phyloP scores from a whole-genome alignment of 2,329 filamentous ascomycete genomes.

The Alternaria postmessia region DNA sequence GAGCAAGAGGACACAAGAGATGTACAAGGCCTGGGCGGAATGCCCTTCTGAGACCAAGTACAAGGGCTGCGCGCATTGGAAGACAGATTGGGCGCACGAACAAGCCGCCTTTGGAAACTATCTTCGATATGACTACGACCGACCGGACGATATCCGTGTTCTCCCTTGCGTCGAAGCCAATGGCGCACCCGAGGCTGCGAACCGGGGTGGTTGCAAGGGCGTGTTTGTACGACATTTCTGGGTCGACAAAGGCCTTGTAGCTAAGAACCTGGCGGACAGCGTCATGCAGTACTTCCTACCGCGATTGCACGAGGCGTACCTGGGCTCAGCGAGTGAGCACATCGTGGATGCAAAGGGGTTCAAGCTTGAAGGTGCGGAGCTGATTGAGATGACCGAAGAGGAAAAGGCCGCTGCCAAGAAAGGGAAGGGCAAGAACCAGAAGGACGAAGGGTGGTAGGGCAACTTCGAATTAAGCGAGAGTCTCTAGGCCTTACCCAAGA shows the following conservation, averaged over 20 bases:
- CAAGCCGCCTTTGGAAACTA: conserved; percentile 52
- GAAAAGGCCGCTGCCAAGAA: conserved; percentile 40
- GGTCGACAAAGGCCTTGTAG: conserved; percentile 47
- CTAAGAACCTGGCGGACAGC: conserved; percentile 42
- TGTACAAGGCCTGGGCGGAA: conserved; percentile 51
- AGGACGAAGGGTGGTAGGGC: conserved; percentile 45
- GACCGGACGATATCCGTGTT: conserved; percentile 48
- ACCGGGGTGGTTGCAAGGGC: conserved; percentile 48
- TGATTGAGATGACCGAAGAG: conserved; percentile 42
- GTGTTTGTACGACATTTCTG: conserved; percentile 52
- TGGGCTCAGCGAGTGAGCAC: conserved; percentile 36
- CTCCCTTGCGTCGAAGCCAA: conserved; percentile 52
- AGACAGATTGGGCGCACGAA: conserved; percentile 48
- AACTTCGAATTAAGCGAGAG: neutral
- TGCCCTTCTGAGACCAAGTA: conserved; percentile 48
- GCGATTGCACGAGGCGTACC: conserved; percentile 44
- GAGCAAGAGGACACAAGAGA: conserved; percentile 48
- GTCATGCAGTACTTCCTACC: conserved; percentile 51
- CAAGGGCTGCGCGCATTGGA: conserved; percentile 48
- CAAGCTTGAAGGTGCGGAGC: conserved; percentile 42
- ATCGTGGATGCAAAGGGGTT: conserved; percentile 49
- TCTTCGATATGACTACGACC: conserved; percentile 50
- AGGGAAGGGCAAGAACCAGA: conserved; percentile 41
- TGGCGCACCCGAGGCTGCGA: conserved; percentile 46
- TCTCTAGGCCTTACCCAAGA: neutral